These are phyloP conservation scores for Candolleomyces eurysporus DNA, from an alignment of 768 basidiomycete species.

Conservation along the genomic window DNA sequence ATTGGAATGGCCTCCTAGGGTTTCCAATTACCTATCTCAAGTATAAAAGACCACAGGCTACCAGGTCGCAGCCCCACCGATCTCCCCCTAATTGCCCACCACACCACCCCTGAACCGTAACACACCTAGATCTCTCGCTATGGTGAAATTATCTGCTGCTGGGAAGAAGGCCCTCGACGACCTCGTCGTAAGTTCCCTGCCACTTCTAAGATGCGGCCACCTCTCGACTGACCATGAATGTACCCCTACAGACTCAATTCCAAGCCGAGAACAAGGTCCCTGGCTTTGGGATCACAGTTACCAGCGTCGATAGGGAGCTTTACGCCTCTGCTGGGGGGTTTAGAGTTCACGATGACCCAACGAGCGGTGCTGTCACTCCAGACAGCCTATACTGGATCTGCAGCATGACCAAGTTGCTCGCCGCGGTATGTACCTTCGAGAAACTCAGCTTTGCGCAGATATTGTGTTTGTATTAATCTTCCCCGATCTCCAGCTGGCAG, in stretches of 20 bases:
- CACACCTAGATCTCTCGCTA: background rate
- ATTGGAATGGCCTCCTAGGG: too few species aligned
- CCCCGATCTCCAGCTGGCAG: conserved; percentile 23
- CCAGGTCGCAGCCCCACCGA: too few species aligned
- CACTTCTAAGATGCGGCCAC: too few species aligned
- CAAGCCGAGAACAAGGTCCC: conserved; percentile 18
- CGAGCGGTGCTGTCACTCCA: conserved; percentile 20
- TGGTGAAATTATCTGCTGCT: background rate
- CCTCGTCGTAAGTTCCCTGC: background rate
- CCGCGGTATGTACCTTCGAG: conserved; percentile 17
- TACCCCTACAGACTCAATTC: conserved; percentile 14
- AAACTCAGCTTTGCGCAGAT: too few species aligned
- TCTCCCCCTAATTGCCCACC: background rate
- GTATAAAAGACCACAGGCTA: too few species aligned
- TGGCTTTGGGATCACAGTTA: conserved; percentile 23
- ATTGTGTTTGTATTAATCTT: background rate
- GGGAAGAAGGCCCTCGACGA: conserved; percentile 4
- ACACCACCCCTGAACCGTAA: background rate
- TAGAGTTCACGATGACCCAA: conserved; percentile 16
- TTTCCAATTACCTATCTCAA: too few species aligned
- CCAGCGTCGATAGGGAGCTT: conserved; percentile 20
- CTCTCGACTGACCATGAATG: too few species aligned
- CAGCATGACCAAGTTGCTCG: conserved; percentile 30
- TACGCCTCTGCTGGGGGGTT: conserved; percentile 23
- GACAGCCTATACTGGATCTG: conserved; percentile 32